phyloP scores from a whole-genome alignment of 495 filamentous ascomycete genomes.

The Clohesyomyces aquaticus region DNA sequence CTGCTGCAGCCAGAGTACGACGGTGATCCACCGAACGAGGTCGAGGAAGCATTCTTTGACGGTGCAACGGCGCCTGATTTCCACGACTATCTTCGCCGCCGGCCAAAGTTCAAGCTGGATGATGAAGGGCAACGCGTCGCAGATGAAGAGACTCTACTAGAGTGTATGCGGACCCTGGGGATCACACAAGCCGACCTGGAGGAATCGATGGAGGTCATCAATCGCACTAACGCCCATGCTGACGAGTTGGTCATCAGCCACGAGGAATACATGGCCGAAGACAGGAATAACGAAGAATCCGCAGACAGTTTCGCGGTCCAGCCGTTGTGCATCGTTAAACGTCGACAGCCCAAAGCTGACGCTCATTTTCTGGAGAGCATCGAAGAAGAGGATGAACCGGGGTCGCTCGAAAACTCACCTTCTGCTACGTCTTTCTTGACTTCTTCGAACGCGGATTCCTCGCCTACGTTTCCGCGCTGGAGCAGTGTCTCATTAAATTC shows the following conservation, averaged over 20 bases:
- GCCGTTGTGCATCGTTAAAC: not conserved
- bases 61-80: not conserved
- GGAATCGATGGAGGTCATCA: not conserved
- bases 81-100: not conserved
- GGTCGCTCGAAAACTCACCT: not conserved
- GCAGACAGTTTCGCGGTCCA: not conserved
- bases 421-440: not conserved
- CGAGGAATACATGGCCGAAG: not conserved
- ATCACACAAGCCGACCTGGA: not conserved
- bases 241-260: not conserved
- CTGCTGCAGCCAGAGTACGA: slow-evolving; percentile 4
- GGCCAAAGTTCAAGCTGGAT: not conserved
- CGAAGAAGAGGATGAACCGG: not conserved
- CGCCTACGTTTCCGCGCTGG: not conserved
- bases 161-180: not conserved
- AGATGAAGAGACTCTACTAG: not conserved
- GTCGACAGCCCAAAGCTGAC: not conserved
- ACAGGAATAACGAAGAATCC: not conserved
- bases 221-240: not conserved
- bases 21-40: not conserved
- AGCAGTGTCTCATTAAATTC: not conserved
- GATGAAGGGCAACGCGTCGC: not conserved
- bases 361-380: not conserved
- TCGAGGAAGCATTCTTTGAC: not conserved
- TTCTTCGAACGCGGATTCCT: not conserved